Conservation (phyloP, 805 yeast genomes). For the Suhomyces vadensis region DNA sequence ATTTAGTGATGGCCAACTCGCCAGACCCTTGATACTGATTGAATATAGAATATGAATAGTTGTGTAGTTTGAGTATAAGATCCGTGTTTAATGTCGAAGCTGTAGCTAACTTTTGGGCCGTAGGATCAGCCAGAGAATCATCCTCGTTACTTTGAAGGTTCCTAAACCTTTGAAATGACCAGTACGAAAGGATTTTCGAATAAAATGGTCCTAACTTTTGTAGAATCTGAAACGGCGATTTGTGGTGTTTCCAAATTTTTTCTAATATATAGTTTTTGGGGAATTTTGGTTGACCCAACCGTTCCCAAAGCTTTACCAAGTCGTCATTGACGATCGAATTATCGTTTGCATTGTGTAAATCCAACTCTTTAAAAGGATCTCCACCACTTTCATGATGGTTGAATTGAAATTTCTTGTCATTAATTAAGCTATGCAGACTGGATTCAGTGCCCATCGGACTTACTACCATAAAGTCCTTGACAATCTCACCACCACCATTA, state of each 20-base stretch:
- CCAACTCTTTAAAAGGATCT: slow-evolving; percentile 38
- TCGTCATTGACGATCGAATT: slow-evolving; percentile 20
- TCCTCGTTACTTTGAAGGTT: slow-evolving; percentile 25
- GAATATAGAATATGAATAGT: slow-evolving; percentile 42
- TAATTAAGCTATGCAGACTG: slow-evolving; percentile 35
- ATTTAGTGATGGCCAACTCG: slow-evolving; percentile 43
- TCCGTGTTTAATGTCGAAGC: slow-evolving; percentile 5
- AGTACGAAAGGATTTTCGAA: slow-evolving; percentile 40
- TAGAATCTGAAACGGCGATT: slow-evolving; percentile 41
- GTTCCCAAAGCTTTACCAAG: slow-evolving; percentile 27
- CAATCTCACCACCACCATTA: slow-evolving; percentile 22
- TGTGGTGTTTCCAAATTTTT: slow-evolving; percentile 39
- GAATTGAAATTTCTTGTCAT: slow-evolving; percentile 29
- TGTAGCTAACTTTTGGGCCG: neutral
- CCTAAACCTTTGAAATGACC: slow-evolving; percentile 42
- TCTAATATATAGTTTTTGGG: slow-evolving; percentile 33
- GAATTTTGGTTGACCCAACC: slow-evolving; percentile 39
- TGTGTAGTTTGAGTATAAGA: slow-evolving; percentile 37
- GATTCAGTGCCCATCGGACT: slow-evolving; percentile 49
- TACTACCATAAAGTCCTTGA: slow-evolving; percentile 28
- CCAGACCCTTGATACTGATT: slow-evolving; percentile 47
- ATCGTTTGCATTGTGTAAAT: slow-evolving; percentile 12
- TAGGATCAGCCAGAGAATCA: slow-evolving; percentile 4
- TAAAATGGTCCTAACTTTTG: slow-evolving; percentile 42
- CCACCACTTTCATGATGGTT: slow-evolving; percentile 37